phyloP scores from a whole-genome alignment of 306 rosid species.

The Cucumis sativus region Cucumber_9930_V3 NC_026655.2:32096501-32097000 shows the following conservation, averaged over 20 bases:
- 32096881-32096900: too few relatives aligned
- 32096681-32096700: background rate
- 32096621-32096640: constrained; percentile 47
- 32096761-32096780: background rate
- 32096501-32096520: constrained; percentile 98
- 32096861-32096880: too few relatives aligned
- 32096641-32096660: constrained; percentile 39
- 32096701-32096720: background rate
- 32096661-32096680: constrained; percentile 24
- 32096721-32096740: background rate
- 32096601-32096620: background rate
- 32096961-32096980: too few relatives aligned
- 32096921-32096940: too few relatives aligned
- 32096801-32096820: background rate
- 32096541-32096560: background rate
- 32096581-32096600: background rate
- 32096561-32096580: background rate
- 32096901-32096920: too few relatives aligned
- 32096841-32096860: background rate
- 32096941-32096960: too few relatives aligned
- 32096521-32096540: constrained; percentile 91
- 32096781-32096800: constrained; percentile 12
- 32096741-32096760: background rate
- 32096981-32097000: too few relatives aligned
- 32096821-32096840: background rate